Base-by-base conservation (phyloP, 2,329 filamentous ascomycete species). In the Cladosporium oxysporum region DNA sequence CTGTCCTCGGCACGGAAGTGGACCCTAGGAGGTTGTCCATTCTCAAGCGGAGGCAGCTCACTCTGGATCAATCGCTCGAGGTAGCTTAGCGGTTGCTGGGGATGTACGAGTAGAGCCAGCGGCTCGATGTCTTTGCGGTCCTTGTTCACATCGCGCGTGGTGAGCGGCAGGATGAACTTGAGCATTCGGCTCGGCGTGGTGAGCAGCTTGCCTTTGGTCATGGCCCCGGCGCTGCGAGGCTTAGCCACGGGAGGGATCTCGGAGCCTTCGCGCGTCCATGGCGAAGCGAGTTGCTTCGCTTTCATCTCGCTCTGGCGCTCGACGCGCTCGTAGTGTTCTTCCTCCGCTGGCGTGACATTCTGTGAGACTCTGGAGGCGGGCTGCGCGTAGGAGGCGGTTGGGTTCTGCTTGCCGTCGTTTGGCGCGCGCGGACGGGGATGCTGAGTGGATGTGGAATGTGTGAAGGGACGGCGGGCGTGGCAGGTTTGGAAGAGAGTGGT, bases 1-100 rank as follows among this genome's bases (percentile, higher is more conserved):
- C 88, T 85, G 67, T 92, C 91, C 71, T 94, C 88, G 12, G 93
- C 93, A 33, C 91, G 86, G 74, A 97, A 97, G 44, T 89, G 87
- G 1, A 97, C 85, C 41, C 84, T 85, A 0, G 92, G 92, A 1
- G 91, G 84, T 7, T 87, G 85, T 10, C 89, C 86, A 58, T 88
- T 78, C 65, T 85, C 85, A 41, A 85, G 82, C 0, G 87, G 86
- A 0, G 92, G 91, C 0, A 97, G 83, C 77, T 97, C 93, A 62
- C 92, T 90, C 75, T 97, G 93, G 57, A 97, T 93, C 3, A 97
- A 82, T 10, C 92, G 87, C 76, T 96, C 92, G 50, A 97, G 87
- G 76, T 97, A 96, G 10, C 92, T 96, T 3, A 97, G 84, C 0
- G 93, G 93, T 75, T 97, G 93, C 68, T 96, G 91, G 0, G 93